Base-by-base conservation (phyloP, 331 rosid genomes). In the Erythrophleum ivorense region DNA sequence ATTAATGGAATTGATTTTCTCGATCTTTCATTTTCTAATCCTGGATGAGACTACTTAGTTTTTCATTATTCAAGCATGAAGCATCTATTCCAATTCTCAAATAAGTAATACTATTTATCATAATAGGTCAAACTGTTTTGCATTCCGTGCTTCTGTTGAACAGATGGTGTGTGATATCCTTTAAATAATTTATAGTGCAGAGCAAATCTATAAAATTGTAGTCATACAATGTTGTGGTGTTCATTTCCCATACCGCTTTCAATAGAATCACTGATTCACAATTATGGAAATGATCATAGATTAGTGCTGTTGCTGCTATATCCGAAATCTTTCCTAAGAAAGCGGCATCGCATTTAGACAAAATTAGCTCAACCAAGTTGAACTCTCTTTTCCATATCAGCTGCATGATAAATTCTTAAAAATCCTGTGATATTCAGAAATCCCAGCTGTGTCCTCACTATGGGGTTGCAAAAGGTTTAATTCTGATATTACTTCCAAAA, bases 401-500 rank as follows among this genome's bases (percentile, higher is more conserved):
- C 45, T 45, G 72, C 70, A 77, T 58, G 73, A 24, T 70, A 24
- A 78, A 41, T 72, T 60, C 34, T 62, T 40, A 72, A 78, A 83
- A 62, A 10, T 67, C 55, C 62, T 12, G 49, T 43, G 76, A 43
- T 81, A 57, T 33, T 64, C 65, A 46, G 53, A 71, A 71, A 48
- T 15, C 45, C 52, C 33, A 70, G 19, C 7, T 40, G 16, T 65
- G 33, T 70, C 60, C 74, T 62, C 80, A 12, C 40, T 9, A 6
- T 54, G 33, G 62, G 45, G 55, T 55, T 57, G 54, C 4, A 15
- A 34, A 62, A 63, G 59, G 40, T 59, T 19, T 29, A 24, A 38
- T 43, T 50, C 41, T 48, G 48, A 15, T 29, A 14, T 49, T n/a
- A 7, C 65, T 84, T 71, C 38, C 21, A 2, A 2, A 64, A 33